phyloP scores from a whole-genome alignment of 768 basidiomycete species.

The Hygrocybe coccinea region DNA sequence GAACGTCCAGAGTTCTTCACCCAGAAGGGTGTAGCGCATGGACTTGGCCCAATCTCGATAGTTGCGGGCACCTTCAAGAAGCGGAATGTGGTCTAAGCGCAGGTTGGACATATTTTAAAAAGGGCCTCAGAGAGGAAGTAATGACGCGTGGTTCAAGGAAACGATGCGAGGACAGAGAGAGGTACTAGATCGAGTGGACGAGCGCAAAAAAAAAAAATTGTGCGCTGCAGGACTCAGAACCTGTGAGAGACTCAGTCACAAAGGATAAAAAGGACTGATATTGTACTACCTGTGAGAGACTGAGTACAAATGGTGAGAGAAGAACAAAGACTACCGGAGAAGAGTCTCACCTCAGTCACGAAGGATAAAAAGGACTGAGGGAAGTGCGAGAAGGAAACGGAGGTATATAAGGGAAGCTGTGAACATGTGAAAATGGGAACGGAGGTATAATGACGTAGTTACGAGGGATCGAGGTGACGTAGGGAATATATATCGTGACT shows the following conservation, averaged over 20 bases:
- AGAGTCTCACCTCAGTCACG: not conserved
- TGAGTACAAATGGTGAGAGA: not conserved
- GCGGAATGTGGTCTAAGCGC: not conserved
- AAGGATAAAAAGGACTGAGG: not conserved
- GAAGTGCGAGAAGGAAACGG: not conserved
- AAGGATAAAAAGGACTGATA: no score
- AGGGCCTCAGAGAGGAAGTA: not conserved
- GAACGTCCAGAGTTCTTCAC: not conserved
- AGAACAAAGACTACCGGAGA: not conserved
- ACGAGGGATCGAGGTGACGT: not conserved
- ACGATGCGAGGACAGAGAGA: no score
- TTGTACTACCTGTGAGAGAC: not conserved
- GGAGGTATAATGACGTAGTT: not conserved
- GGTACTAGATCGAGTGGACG: no score
- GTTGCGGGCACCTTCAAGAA: not conserved
- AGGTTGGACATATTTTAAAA: not conserved
- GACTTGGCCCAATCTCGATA: not conserved
- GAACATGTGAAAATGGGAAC: not conserved
- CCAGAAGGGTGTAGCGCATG: not conserved
- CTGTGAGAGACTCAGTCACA: no score
- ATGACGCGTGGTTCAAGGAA: no score
- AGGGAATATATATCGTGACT: no score
- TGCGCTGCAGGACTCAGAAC: no score
- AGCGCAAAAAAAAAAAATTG: no score
- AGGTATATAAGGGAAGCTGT: not conserved